Conservation (phyloP, 2,329 filamentous ascomycete species). For the Trichoderma polysporum region DNA sequence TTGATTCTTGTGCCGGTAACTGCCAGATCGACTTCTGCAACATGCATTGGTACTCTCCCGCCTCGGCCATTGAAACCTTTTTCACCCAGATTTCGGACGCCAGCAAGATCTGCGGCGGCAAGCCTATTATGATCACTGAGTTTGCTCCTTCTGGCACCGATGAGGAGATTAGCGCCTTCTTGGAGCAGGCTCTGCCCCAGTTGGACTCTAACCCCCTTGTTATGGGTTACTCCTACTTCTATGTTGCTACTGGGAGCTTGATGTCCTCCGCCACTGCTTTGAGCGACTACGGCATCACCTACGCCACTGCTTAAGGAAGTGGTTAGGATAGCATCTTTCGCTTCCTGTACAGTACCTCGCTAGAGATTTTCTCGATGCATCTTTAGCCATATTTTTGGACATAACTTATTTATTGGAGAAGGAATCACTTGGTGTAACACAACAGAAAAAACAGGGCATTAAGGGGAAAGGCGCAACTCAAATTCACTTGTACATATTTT, state of each 20-base stretch:
- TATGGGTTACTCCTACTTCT: conserved; percentile 59
- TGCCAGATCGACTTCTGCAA: conserved; percentile 61
- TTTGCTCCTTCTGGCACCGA: conserved; percentile 54
- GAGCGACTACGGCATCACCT: conserved; percentile 50
- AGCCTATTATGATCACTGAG: conserved; percentile 64
- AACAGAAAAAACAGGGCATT: conserved; percentile 12
- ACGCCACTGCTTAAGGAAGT: conserved; percentile 41
- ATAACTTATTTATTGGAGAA: conserved; percentile 23
- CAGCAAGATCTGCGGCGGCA: conserved; percentile 45
- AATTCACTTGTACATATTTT: conserved; percentile 33
- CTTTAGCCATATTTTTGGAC: conserved; percentile 27
- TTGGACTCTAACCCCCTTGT: conserved; percentile 53
- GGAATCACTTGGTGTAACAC: conserved; percentile 26
- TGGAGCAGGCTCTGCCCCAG: conserved; percentile 47
- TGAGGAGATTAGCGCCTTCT: conserved; percentile 47
- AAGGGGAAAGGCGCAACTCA: conserved; percentile 25
- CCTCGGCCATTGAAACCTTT: conserved; percentile 49
- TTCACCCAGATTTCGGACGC: conserved; percentile 53
- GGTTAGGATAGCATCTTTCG: conserved; percentile 25
- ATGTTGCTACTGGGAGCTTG: conserved; percentile 45
- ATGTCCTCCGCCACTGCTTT: conserved; percentile 41
- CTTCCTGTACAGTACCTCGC: conserved; percentile 39
- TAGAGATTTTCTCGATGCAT: conserved; percentile 34
- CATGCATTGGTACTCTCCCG: conserved; percentile 63
- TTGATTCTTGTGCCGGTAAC: conserved; percentile 47